Evolutionary conservation across 1,284 basidiomycete species (phyloP).

Genomic region (Rugosomyces carneus): DNA sequence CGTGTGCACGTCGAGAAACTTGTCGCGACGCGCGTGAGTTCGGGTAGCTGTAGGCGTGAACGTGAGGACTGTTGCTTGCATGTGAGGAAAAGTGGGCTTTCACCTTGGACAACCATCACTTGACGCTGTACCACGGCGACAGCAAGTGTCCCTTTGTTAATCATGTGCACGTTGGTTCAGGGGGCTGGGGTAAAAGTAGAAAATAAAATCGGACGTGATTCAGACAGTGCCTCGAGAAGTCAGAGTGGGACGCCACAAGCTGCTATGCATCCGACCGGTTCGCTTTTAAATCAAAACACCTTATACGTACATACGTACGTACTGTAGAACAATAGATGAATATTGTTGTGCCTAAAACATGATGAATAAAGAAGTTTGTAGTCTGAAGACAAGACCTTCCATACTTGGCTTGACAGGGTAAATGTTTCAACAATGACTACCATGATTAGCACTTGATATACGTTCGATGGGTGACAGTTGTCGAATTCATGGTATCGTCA

Average conservation of each 20-base stretch:
- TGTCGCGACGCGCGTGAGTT: conserved; percentile 44
- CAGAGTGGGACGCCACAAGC: background rate
- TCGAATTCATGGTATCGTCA: background rate
- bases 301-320: background rate
- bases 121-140: conserved; percentile 60
- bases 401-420: background rate
- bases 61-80: background rate
- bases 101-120: conserved; percentile 62
- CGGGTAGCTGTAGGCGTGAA: conserved; percentile 37
- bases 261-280: background rate
- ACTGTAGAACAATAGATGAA: background rate
- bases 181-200: background rate
- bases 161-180: conserved; percentile 25
- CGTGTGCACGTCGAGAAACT: conserved; percentile 56
- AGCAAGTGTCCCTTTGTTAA: conserved; percentile 54
- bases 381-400: background rate
- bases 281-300: background rate
- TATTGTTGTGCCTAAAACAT: background rate
- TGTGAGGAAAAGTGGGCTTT: conserved; percentile 7
- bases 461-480: background rate
- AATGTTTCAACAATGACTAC: background rate
- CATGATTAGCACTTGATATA: background rate
- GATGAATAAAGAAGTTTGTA: background rate
- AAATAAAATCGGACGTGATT: background rate
- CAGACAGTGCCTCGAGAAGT: background rate